Evolutionary conservation across 1,284 basidiomycete genomes (phyloP), one percentile per base, ranked within the genome.

Genomic region (Ustilago esculenta): DNA sequence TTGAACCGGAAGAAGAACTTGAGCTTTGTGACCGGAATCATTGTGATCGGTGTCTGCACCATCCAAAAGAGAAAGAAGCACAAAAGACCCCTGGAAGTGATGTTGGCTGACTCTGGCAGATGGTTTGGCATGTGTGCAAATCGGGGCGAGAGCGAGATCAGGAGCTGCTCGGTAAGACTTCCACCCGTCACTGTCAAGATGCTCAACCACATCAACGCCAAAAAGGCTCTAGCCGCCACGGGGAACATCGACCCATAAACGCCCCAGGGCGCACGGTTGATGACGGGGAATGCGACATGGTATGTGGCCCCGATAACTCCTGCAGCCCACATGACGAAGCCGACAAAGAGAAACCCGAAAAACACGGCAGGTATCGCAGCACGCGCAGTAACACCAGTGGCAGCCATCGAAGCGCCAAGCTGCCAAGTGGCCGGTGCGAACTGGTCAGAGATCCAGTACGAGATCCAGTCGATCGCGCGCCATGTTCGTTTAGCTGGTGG

Each of bases 241-340:
- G 57, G 54, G 33, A 65, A 57, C 4, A 50, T 39, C 12, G 46
- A 51, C 9, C 60, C 60, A 12, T 52, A 42, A 25, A 59, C 34
- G 7, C 55, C 61, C 61, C 61, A 65, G 2, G 57, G 46, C n/a
- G 55, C 48, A 3, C 55, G 34, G 33, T 58, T 65, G 45, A 59
- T 58, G 27, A 65, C 55, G 30, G 61, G 61, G n/a, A 65, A 65
- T 6, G 61, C 41, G n/a, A 65, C 44, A 21, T 65, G 61, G 43
- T 65, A 65, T 12, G 49, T 48, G 17, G 52, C 48, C 3, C 61
- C 61, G 21, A 65, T 65, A 20, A 54, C 48, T 10, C 54, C 45
- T 6, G 54, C 54, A 1, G 55, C 53, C 52, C 54, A 57, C 52
- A 65, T 59, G 61, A 58, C 49, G 8, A 65, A 34, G 10, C 61